Evolutionary conservation across 805 yeast species (phyloP).

Genomic region (Candida oleophila): DNA sequence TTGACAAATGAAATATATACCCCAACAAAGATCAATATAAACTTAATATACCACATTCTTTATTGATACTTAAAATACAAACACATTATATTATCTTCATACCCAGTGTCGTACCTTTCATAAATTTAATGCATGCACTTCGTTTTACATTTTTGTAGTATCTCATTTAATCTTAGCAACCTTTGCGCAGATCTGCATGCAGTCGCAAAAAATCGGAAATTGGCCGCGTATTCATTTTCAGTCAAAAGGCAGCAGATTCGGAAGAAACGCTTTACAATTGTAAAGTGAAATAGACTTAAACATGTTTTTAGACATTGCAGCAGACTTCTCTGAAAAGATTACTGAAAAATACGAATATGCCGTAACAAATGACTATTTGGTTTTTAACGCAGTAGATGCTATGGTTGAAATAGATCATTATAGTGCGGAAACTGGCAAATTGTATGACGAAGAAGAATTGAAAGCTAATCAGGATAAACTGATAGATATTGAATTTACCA

Average conservation of each 20-base stretch:
- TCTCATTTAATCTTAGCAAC: no score
- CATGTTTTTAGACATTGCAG: conserved; percentile 32
- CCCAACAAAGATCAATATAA: no score
- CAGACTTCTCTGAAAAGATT: conserved; percentile 34
- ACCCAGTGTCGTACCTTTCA: background rate
- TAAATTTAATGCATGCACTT: background rate
- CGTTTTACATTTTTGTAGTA: no score
- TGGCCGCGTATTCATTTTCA: background rate
- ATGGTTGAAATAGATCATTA: conserved; percentile 27
- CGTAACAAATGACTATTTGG: conserved; percentile 40
- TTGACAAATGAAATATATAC: background rate
- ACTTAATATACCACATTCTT: no score
- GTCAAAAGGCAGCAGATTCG: no score
- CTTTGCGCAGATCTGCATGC: no score
- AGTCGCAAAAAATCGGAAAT: background rate
- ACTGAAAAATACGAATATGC: conserved; percentile 49
- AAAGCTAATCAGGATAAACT: background rate
- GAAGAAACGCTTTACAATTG: no score
- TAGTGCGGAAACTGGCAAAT: background rate
- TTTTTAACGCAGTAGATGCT: conserved; percentile 51
- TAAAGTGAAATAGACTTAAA: background rate
- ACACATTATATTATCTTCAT: background rate
- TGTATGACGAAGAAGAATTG: background rate
- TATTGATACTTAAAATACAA: background rate
- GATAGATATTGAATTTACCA: conserved; percentile 11